Percentiles rank a stretch among this genome's conserved stretches.
phyloP scores from a whole-genome alignment of 116 monocot genomes.

The Phalaenopsis hybrid region DNA sequence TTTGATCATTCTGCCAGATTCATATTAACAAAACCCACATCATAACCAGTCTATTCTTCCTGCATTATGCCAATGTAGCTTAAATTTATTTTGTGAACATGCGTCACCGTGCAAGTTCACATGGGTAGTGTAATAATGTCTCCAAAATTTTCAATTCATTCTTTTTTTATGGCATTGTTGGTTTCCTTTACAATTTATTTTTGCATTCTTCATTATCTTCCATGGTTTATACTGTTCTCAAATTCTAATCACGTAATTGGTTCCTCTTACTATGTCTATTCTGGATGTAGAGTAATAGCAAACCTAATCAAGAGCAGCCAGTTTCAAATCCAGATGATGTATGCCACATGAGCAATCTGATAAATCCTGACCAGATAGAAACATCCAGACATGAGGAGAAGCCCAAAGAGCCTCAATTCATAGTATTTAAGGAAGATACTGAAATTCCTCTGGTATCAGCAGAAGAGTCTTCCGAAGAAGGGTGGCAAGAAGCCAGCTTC shows the following conservation, averaged over 20 bases:
- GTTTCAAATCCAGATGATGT: conserved; percentile 16
- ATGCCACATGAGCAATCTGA: conserved; percentile 12
- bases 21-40: background rate
- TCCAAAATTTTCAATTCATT: too few species aligned
- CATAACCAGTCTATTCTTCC: background rate
- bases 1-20: background rate
- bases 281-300: conserved; percentile 34
- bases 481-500: conserved; percentile 86
- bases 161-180: background rate
- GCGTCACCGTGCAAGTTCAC: background rate
- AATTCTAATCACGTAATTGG: background rate
- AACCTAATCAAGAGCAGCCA: conserved; percentile 28
- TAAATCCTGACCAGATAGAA: conserved; percentile 12
- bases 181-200: background rate
- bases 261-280: background rate
- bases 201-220: background rate
- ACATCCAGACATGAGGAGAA: conserved; percentile 12
- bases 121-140: background rate
- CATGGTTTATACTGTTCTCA: background rate
- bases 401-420: conserved; percentile 10
- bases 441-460: conserved; percentile 12
- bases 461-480: conserved; percentile 68
- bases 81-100: background rate
- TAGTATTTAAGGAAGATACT: conserved; percentile 22
- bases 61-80: background rate